Evolutionary conservation across 495 filamentous ascomycete genomes (phyloP).

Genomic region (Acidiella bohemica): DNA sequence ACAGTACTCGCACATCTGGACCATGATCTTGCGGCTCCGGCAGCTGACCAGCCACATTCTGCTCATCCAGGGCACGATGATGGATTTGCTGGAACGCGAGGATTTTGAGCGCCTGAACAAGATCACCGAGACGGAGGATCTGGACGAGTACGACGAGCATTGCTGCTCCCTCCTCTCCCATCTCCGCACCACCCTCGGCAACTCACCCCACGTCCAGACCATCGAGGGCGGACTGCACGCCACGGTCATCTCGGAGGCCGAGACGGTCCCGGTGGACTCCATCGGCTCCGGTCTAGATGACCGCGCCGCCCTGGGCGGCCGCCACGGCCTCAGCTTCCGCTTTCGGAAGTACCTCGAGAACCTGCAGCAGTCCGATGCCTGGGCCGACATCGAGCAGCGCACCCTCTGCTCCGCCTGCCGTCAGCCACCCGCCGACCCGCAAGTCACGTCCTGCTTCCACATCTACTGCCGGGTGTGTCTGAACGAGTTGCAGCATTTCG

Average conservation of each 20-base stretch:
- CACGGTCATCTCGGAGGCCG: constrained; percentile 3
- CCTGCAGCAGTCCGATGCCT: constrained; percentile 22
- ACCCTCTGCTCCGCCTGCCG: constrained; percentile 30
- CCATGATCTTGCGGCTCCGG: constrained; percentile 37
- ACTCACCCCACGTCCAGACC: background rate
- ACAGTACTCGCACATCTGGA: constrained; percentile 23
- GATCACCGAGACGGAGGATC: constrained; percentile 17
- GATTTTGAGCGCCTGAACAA: constrained; percentile 28
- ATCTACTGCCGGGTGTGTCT: constrained; percentile 38
- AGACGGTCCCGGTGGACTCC: background rate
- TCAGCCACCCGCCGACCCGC: constrained; percentile 20
- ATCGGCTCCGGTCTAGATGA: background rate
- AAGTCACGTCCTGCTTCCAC: constrained; percentile 37
- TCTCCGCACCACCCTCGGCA: constrained; percentile 19
- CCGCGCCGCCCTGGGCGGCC: constrained; percentile 1
- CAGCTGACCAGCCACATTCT: constrained; percentile 42
- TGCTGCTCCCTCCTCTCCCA: constrained; percentile 12
- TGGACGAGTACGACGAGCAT: background rate
- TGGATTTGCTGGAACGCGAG: constrained; percentile 31
- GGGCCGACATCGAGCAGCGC: constrained; percentile 24
- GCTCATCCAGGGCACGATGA: constrained; percentile 34
- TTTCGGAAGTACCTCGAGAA: constrained; percentile 26
- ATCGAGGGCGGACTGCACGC: constrained; percentile 3
- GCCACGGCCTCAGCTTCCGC: constrained; percentile 15
- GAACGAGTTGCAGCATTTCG: constrained; percentile 16